These are phyloP conservation scores for Aciculoconidium aculeatum DNA, from an alignment of 805 yeast genomes.

Conservation along the genomic window DNA sequence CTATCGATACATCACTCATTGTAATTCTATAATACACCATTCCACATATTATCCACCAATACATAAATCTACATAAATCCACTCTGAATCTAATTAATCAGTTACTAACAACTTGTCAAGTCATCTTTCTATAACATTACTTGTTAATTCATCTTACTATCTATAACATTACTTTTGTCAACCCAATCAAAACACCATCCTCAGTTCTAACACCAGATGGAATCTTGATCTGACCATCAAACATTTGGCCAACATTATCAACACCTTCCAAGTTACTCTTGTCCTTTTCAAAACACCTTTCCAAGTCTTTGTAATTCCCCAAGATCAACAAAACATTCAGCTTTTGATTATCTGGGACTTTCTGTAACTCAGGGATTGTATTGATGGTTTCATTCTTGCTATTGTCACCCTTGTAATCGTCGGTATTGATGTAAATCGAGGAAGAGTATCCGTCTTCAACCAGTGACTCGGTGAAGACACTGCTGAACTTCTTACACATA, in stretches of 20 bases:
- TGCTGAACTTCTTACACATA: conserved; percentile 52
- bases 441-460: conserved; percentile 58
- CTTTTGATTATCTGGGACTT: conserved; percentile 8
- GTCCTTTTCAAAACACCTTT: conserved; percentile 48
- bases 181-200: conserved; percentile 60
- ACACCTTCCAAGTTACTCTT: conserved; percentile 47
- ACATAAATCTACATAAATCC: no score
- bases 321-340: conserved; percentile 47
- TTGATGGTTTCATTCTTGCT: conserved; percentile 12
- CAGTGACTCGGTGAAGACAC: conserved; percentile 66
- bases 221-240: conserved; percentile 56
- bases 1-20: no score
- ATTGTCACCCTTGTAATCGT: conserved; percentile 47
- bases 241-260: conserved; percentile 52
- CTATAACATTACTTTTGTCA: conserved; percentile 37
- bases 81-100: no score
- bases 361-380: conserved; percentile 6
- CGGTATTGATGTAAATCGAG: conserved; percentile 60
- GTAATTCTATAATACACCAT: no score
- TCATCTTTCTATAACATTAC: no score
- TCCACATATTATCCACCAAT: no score
- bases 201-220: conserved; percentile 59
- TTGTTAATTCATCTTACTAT: no score
- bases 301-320: conserved; percentile 58
- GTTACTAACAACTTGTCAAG: no score